phyloP scores from a whole-genome alignment of 2,329 filamentous ascomycete species.

The Juglanconis juglandina region DNA sequence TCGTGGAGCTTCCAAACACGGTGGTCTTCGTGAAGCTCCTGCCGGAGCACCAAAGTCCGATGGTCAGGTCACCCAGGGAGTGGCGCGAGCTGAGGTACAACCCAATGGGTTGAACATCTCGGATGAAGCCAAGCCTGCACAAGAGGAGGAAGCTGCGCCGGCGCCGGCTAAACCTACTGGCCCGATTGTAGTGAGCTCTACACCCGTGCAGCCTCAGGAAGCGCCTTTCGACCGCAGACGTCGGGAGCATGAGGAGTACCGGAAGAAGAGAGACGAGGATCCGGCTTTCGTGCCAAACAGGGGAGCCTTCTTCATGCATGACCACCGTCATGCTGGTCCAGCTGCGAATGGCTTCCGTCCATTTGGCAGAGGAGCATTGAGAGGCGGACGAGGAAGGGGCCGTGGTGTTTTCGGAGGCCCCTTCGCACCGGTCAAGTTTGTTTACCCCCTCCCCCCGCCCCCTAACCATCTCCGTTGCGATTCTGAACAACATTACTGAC shows the following conservation, averaged over 20 bases:
- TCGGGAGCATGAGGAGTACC: conserved; percentile 87
- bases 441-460: conserved; percentile 20
- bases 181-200: conserved; percentile 54
- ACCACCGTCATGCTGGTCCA: conserved; percentile 77
- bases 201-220: conserved; percentile 49
- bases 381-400: conserved; percentile 58
- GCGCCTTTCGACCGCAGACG: conserved; percentile 67
- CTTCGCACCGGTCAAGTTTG: conserved; percentile 63
- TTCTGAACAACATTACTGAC: conserved; percentile 1
- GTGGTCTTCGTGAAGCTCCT: conserved; percentile 20
- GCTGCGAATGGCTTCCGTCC: conserved; percentile 74
- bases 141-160: conserved; percentile 43
- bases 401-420: conserved; percentile 50
- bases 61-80: conserved; percentile 22
- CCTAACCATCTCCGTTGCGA: background rate
- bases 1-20: conserved; percentile 38
- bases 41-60: conserved; percentile 18
- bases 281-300: conserved; percentile 92
- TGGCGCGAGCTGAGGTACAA: conserved; percentile 56
- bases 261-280: conserved; percentile 81
- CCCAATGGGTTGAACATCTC: conserved; percentile 50
- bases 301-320: conserved; percentile 96
- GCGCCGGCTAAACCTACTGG: conserved; percentile 40
- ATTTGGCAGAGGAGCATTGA: conserved; percentile 53
- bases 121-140: conserved; percentile 37